Evolutionary conservation across 2,329 filamentous ascomycete species (phyloP).

Genomic region (Arthrobotrys pseudoclavata): DNA sequence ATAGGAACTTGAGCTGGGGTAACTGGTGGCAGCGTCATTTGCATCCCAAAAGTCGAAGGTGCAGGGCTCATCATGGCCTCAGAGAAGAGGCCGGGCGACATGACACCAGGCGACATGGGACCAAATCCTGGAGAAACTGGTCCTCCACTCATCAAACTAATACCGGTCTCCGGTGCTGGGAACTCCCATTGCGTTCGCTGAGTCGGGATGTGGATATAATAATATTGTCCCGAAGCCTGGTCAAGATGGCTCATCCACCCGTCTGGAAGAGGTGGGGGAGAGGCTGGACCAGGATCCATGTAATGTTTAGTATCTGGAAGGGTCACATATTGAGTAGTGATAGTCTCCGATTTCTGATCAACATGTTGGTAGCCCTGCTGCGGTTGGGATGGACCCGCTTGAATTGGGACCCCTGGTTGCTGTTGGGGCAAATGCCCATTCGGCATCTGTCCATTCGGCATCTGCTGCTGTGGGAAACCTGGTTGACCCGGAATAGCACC

Average conservation of each 20-base stretch:
- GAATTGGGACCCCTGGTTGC: conserved; percentile 65
- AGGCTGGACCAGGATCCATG: conserved; percentile 75
- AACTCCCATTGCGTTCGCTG: conserved; percentile 99
- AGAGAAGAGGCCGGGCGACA: conserved; percentile 67
- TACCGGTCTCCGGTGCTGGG: conserved; percentile 71
- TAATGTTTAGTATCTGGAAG: conserved; percentile 67
- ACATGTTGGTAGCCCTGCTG: conserved; percentile 67
- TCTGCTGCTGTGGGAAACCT: conserved; percentile 61
- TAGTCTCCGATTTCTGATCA: conserved; percentile 66
- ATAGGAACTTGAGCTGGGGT: conserved; percentile 51
- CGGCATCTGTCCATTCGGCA: conserved; percentile 64
- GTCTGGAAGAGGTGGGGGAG: conserved; percentile 92
- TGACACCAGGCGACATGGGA: conserved; percentile 62
- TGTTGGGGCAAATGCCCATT: conserved; percentile 64
- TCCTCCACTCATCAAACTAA: conserved; percentile 58
- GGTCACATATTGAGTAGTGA: conserved; percentile 66
- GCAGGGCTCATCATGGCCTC: conserved; percentile 59
- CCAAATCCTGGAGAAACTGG: conserved; percentile 76
- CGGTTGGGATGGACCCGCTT: conserved; percentile 70
- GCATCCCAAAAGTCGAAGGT: conserved; percentile 70
- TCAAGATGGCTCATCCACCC: conserved; percentile 98
- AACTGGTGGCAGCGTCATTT: conserved; percentile 64
- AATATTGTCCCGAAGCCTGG: conserved; percentile 95
- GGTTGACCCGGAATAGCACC: conserved; percentile 61
- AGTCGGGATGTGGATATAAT: conserved; percentile 95